Conservation (phyloP, 352 stramenopile genomes). For the Phytophthora pluvialis region DNA sequence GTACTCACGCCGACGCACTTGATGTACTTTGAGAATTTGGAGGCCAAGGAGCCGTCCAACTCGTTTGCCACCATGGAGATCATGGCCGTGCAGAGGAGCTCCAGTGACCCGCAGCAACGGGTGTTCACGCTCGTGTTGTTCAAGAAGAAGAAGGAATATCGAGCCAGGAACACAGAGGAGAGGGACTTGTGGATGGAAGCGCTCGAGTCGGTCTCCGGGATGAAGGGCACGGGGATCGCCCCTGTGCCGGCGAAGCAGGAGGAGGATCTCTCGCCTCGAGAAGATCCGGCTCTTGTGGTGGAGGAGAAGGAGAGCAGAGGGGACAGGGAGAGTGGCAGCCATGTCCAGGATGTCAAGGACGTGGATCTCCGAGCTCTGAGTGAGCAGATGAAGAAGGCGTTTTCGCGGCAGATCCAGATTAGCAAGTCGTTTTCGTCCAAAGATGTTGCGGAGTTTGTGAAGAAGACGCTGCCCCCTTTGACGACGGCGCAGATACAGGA, state of each 20-base stretch:
- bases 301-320: slow-evolving; percentile 17
- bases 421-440: slow-evolving; percentile 80
- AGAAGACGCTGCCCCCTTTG: slow-evolving; percentile 48
- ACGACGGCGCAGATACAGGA: slow-evolving; percentile 49
- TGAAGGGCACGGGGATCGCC: slow-evolving; percentile 43
- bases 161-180: slow-evolving; percentile 61
- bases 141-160: slow-evolving; percentile 83
- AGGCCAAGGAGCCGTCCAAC: slow-evolving; percentile 46
- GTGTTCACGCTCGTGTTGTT: slow-evolving; percentile 69
- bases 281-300: slow-evolving; percentile 6
- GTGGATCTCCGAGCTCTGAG: slow-evolving; percentile 65
- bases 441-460: slow-evolving; percentile 72
- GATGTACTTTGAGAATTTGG: slow-evolving; percentile 73
- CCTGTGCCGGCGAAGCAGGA: slow-evolving; percentile 20
- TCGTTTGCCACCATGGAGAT: slow-evolving; percentile 74
- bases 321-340: slow-evolving; percentile 14
- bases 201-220: slow-evolving; percentile 63
- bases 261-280: neutral
- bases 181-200: slow-evolving; percentile 74
- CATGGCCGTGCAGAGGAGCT: slow-evolving; percentile 52
- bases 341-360: slow-evolving; percentile 41
- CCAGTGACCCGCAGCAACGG: slow-evolving; percentile 48
- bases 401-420: slow-evolving; percentile 74
- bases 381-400: slow-evolving; percentile 77
- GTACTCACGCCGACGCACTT: slow-evolving; percentile 69